Percentiles rank a stretch among this genome's conserved stretches.
These are phyloP conservation scores for Kurtzmaniella quercitrusa DNA, from an alignment of 1,139 yeast species.

Conservation along the genomic window DNA sequence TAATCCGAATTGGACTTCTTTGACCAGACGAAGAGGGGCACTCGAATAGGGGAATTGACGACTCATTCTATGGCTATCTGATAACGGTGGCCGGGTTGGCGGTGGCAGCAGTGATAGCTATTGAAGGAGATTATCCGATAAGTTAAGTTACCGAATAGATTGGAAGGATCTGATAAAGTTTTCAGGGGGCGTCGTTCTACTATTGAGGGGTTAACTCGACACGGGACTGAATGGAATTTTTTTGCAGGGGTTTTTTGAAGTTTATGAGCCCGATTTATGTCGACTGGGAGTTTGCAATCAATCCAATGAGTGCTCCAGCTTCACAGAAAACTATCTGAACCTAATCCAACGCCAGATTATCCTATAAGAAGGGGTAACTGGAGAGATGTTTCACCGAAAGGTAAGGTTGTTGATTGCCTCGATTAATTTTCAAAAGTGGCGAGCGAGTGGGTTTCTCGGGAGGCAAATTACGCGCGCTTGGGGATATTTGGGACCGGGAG, in stretches of 20 bases:
- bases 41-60: constrained; percentile 87
- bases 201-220: background rate
- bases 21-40: constrained; percentile 94
- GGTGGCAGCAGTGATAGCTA: background rate
- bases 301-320: constrained; percentile 22
- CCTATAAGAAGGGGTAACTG: constrained; percentile 1
- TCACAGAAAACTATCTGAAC: constrained; percentile 1
- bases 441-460: constrained; percentile 7
- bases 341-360: background rate
- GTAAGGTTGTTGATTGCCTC: constrained; percentile 7
- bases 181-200: too few relatives aligned
- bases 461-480: constrained; percentile 9
- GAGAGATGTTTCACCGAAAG: constrained; percentile 2
- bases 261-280: constrained; percentile 5
- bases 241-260: constrained; percentile 5
- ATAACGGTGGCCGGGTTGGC: background rate
- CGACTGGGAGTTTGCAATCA: constrained; percentile 15
- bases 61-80: constrained; percentile 26
- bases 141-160: too few relatives aligned
- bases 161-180: too few relatives aligned
- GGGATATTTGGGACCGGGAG: background rate
- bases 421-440: constrained; percentile 15
- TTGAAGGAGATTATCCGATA: background rate
- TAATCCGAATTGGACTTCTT: constrained; percentile 97
- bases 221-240: constrained; percentile 1